Conservation (phyloP, 2,329 filamentous ascomycete species). For the Ceratocystis papillata region DNA sequence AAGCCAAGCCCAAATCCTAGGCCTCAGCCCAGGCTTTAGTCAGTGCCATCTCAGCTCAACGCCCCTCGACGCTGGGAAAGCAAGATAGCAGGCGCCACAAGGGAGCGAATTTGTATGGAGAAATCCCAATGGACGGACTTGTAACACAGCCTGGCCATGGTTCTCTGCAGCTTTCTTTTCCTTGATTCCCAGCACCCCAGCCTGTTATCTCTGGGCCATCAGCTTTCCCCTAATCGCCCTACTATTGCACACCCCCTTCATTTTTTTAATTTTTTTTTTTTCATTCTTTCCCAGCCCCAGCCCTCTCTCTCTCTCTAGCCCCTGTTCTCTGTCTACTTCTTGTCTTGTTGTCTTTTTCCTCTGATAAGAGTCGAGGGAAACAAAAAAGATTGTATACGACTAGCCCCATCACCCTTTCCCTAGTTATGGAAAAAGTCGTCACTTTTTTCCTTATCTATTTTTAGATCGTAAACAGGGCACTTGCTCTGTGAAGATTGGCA, state of each 20-base stretch:
- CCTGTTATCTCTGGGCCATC: too few species aligned
- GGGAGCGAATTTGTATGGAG: not conserved
- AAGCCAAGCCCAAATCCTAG: not conserved
- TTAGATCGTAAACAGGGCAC: not conserved
- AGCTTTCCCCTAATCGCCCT: not conserved
- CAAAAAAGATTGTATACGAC: not conserved
- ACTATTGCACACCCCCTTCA: not conserved
- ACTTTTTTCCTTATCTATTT: not conserved
- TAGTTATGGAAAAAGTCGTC: not conserved
- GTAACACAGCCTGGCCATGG: not conserved
- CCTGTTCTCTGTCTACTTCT: not conserved
- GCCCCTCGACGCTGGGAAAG: not conserved
- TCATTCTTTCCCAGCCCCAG: not conserved
- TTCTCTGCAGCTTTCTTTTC: not conserved
- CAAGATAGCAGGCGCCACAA: not conserved
- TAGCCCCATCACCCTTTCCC: not conserved
- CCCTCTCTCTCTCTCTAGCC: not conserved
- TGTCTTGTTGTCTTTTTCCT: not conserved
- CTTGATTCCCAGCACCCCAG: too few species aligned
- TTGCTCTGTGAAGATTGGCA: constrained; percentile 10
- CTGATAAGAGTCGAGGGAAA: not conserved
- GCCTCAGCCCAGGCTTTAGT: not conserved
- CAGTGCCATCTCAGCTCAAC: not conserved
- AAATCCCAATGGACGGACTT: not conserved
- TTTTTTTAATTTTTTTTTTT: not conserved